Conservation (phyloP, 139 green algal species). For the Asterochloris erici region DNA sequence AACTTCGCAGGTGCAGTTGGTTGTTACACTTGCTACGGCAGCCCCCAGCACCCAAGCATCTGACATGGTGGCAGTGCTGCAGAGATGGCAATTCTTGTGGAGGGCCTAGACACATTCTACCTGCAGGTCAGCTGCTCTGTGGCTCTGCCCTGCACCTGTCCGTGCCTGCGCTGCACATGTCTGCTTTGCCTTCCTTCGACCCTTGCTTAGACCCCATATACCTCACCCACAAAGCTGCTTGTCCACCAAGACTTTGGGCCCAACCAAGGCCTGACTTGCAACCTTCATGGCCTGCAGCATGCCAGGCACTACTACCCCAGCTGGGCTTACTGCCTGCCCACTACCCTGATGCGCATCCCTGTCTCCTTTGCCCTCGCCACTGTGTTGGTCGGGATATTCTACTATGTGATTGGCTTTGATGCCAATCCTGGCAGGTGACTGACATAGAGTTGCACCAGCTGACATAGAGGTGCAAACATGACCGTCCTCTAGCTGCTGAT, state of each 20-base stretch:
- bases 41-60: too few species aligned
- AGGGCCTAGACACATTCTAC: slow-evolving; percentile 4
- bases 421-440: slow-evolving; percentile 22
- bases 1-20: slow-evolving; percentile 2
- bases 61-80: neutral
- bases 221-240: too few species aligned
- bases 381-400: slow-evolving; percentile 42
- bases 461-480: neutral
- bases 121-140: too few species aligned
- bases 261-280: neutral
- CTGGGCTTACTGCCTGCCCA: slow-evolving; percentile 35
- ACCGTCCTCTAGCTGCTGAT: neutral
- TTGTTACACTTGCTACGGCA: too few species aligned
- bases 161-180: too few species aligned
- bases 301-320: slow-evolving; percentile 41
- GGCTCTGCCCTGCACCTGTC: too few species aligned
- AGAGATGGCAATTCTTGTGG: slow-evolving; percentile 17
- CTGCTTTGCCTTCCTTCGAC: too few species aligned
- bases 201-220: too few species aligned
- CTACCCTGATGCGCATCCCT: slow-evolving; percentile 46
- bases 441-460: neutral
- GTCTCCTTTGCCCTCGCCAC: slow-evolving; percentile 40
- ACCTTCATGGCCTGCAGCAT: slow-evolving; percentile 29
- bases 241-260: neutral
- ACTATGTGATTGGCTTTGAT: slow-evolving; percentile 27